A percentile compares a stretch with the other conserved stretches of the same genome.
These are phyloP conservation scores for Lanmaoa rubissima DNA, from an alignment of 768 basidiomycete species.

Conservation along the genomic window DNA sequence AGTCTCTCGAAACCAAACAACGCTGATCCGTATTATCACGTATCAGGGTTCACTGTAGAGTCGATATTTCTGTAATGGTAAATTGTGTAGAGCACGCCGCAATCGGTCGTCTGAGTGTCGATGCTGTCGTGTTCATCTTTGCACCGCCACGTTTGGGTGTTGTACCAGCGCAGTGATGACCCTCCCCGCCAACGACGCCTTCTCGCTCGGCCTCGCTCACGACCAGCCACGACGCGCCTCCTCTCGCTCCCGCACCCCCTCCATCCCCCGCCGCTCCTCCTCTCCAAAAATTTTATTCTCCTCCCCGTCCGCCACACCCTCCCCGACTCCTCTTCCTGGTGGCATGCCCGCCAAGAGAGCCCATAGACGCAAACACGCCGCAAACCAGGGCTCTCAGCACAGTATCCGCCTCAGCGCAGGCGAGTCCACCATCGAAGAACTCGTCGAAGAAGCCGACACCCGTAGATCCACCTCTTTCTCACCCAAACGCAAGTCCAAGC, in stretches of 20 bases:
- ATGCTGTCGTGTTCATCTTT: neutral
- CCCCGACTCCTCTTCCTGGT: slow-evolving; percentile 6
- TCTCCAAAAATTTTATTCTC: slow-evolving; percentile 48
- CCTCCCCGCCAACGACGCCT: slow-evolving; percentile 36
- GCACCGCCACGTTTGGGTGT: slow-evolving; percentile 14
- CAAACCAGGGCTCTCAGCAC: slow-evolving; percentile 26
- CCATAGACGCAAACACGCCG: slow-evolving; percentile 22
- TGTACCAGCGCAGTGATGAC: slow-evolving; percentile 21
- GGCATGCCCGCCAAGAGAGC: slow-evolving; percentile 40
- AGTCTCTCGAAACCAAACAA: slow-evolving; percentile 61
- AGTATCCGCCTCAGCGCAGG: slow-evolving; percentile 1
- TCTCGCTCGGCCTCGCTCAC: slow-evolving; percentile 36
- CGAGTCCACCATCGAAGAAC: slow-evolving; percentile 25
- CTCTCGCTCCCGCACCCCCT: slow-evolving; percentile 24
- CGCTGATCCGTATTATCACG: slow-evolving; percentile 28
- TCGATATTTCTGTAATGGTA: slow-evolving; percentile 17
- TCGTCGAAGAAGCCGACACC: slow-evolving; percentile 22
- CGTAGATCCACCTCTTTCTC: slow-evolving; percentile 5
- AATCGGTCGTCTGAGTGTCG: neutral
- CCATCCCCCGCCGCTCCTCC: slow-evolving; percentile 41
- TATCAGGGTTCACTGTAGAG: slow-evolving; percentile 35
- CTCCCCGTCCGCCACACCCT: slow-evolving; percentile 26
- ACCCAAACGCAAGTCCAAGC: slow-evolving; percentile 21
- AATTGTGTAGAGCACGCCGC: no score
- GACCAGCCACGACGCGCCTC: slow-evolving; percentile 32